Evolutionary conservation across 2,329 filamentous ascomycete genomes (phyloP).

Genomic region (Penicillium glabrum): DNA sequence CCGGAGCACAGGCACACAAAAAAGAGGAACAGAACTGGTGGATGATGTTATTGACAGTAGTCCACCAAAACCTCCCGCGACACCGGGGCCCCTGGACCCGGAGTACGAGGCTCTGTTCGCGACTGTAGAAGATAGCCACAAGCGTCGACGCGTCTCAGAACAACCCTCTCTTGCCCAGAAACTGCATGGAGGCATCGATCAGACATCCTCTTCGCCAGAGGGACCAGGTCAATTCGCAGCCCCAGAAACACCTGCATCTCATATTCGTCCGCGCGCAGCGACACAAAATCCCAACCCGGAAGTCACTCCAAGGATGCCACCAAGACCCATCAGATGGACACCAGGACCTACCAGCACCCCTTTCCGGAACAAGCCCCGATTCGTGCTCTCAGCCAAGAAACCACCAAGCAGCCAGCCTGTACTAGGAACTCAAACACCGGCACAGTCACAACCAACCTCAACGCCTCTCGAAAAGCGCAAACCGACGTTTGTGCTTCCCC

Average conservation of each 20-base stretch:
- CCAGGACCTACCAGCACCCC: constrained; percentile 21
- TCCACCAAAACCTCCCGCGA: constrained; percentile 8
- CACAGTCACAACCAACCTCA: constrained; percentile 13
- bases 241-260: constrained; percentile 9
- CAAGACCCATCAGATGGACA: constrained; percentile 10
- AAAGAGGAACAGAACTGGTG: neutral
- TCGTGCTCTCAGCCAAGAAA: constrained; percentile 26
- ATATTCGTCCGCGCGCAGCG: constrained; percentile 4
- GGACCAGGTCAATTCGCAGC: neutral
- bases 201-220: constrained; percentile 18
- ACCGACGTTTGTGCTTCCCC: constrained; percentile 39
- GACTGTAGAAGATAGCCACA: constrained; percentile 24
- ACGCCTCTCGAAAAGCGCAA: constrained; percentile 25
- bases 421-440: constrained; percentile 13
- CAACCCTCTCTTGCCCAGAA: neutral
- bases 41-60: constrained; percentile 19
- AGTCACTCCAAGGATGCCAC: constrained; percentile 5
- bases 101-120: constrained; percentile 34
- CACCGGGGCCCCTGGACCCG: constrained; percentile 14
- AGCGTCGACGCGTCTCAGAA: constrained; percentile 33
- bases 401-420: constrained; percentile 18
- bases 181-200: neutral
- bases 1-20: neutral
- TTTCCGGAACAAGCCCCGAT: constrained; percentile 30
- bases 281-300: constrained; percentile 5